Evolutionary conservation across 305 asterid species (phyloP).

Genomic region (Striga hermonthica): DNA sequence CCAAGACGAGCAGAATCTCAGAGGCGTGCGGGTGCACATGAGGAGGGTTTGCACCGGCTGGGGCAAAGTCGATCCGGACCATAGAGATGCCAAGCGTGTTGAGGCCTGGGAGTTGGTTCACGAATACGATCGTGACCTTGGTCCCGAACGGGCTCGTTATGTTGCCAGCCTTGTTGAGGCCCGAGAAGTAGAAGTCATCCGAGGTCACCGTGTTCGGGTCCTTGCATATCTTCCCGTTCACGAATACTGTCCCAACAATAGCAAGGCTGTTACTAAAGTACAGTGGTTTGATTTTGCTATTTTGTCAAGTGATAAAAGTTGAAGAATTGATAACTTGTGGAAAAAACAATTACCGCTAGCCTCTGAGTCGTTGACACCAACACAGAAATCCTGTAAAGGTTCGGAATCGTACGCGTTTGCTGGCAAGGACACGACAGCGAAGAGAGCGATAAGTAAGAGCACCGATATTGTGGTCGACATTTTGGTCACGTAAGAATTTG

Average conservation of each 20-base stretch:
- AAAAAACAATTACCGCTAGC: conserved; percentile 24
- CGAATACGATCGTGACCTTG: not conserved
- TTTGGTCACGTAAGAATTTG: no score
- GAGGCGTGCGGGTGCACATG: conserved; percentile 36
- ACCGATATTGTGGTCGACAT: no score
- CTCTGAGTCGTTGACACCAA: conserved; percentile 25
- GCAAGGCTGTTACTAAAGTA: no score
- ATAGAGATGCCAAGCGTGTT: conserved; percentile 31
- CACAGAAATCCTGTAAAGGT: conserved; percentile 29
- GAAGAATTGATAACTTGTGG: no score
- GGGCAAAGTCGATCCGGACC: conserved; percentile 35
- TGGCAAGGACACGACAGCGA: not conserved
- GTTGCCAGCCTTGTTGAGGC: conserved; percentile 26
- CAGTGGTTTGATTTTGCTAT: no score
- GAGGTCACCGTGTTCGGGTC: conserved; percentile 25
- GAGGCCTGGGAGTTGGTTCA: conserved; percentile 26
- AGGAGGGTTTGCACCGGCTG: conserved; percentile 29
- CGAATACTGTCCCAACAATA: not conserved
- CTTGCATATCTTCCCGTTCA: conserved; percentile 36
- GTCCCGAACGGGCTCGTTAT: conserved; percentile 28
- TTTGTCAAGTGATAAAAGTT: no score
- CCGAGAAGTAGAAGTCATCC: conserved; percentile 27
- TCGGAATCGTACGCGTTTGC: conserved; percentile 27
- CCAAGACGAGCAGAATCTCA: conserved; percentile 12
- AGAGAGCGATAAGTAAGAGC: not conserved